These are phyloP conservation scores for Kwoniella dejecticola DNA, from an alignment of 768 basidiomycete genomes.

Conservation along the genomic window DNA sequence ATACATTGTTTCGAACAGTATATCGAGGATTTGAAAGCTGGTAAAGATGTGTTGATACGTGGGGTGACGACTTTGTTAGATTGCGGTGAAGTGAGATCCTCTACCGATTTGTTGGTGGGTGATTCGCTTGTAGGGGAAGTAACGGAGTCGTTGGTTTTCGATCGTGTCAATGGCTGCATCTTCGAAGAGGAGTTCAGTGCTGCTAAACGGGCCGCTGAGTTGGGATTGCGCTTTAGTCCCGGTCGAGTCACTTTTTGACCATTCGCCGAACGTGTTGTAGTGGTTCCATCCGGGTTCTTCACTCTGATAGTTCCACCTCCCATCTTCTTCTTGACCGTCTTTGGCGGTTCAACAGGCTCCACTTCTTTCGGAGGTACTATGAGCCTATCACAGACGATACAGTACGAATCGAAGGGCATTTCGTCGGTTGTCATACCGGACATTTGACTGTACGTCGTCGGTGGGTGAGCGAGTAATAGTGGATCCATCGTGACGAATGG, in stretches of 20 bases:
- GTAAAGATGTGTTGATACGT: constrained; percentile 2
- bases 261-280: constrained; percentile 44
- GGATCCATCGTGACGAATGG: constrained; percentile 20
- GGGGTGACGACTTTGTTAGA: constrained; percentile 12
- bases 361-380: constrained; percentile 35
- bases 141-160: constrained; percentile 33
- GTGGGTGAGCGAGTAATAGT: constrained; percentile 21
- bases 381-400: constrained; percentile 46
- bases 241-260: constrained; percentile 45
- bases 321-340: constrained; percentile 26
- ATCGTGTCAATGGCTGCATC: constrained; percentile 36
- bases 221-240: constrained; percentile 34
- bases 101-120: constrained; percentile 2
- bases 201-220: constrained; percentile 40
- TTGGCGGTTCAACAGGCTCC: constrained; percentile 8
- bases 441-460: constrained; percentile 2
- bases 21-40: constrained; percentile 37
- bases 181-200: constrained; percentile 31
- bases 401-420: constrained; percentile 43
- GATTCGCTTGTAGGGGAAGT: neutral
- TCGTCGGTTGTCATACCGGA: constrained; percentile 21
- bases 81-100: constrained; percentile 2
- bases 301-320: constrained; percentile 42
- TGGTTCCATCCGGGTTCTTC: constrained; percentile 48
- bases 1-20: constrained; percentile 47